These are phyloP conservation scores for Xeromyces bisporus DNA, from an alignment of 495 filamentous ascomycete species.

Conservation along the genomic window DNA sequence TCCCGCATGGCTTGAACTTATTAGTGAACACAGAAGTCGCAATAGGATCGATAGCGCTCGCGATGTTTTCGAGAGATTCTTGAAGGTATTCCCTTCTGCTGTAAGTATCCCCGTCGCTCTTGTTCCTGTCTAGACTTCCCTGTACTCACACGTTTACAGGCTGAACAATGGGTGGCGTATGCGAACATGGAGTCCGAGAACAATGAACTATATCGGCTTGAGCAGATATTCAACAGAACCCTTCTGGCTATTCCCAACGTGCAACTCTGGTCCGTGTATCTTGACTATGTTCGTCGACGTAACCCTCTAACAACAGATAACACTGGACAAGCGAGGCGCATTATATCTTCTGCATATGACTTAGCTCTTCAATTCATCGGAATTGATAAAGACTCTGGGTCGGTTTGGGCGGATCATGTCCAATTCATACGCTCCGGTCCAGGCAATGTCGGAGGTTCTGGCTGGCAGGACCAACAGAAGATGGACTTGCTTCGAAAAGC, in stretches of 20 bases:
- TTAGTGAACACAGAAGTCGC: constrained; percentile 67
- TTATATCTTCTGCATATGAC: constrained; percentile 71
- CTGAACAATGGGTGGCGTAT: constrained; percentile 75
- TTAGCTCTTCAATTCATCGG: constrained; percentile 80
- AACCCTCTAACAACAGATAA: constrained; percentile 72
- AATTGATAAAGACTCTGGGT: constrained; percentile 78
- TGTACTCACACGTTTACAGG: constrained; percentile 47
- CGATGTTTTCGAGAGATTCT: constrained; percentile 65
- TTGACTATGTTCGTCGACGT: constrained; percentile 82
- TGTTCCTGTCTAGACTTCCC: too few relatives aligned
- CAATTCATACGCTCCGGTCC: constrained; percentile 77
- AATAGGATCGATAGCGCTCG: constrained; percentile 69
- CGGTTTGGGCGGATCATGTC: constrained; percentile 84
- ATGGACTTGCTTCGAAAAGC: constrained; percentile 83
- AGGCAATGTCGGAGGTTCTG: constrained; percentile 63
- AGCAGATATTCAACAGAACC: constrained; percentile 62
- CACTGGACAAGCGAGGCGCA: constrained; percentile 54
- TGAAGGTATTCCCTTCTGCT: constrained; percentile 72
- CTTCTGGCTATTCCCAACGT: constrained; percentile 61
- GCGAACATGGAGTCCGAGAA: constrained; percentile 72
- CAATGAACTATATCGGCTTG: constrained; percentile 57
- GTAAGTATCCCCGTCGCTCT: constrained; percentile 55
- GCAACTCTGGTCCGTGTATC: constrained; percentile 78
- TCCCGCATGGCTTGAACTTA: constrained; percentile 74
- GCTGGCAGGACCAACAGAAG: constrained; percentile 95